phyloP scores from a whole-genome alignment of 306 rosid genomes.

The Bauhinia variegata region DNA sequence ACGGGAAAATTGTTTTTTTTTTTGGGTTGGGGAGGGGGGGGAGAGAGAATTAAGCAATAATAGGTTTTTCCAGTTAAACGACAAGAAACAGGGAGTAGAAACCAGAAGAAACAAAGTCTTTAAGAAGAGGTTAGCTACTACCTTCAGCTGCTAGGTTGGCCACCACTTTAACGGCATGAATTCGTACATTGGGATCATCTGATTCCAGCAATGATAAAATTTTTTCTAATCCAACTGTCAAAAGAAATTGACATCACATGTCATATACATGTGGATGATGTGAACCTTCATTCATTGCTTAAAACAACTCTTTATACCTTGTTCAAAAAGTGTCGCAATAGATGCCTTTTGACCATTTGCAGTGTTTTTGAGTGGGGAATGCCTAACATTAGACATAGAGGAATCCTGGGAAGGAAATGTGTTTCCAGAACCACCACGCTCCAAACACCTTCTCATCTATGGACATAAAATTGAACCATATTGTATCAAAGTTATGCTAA shows the following conservation, averaged over 20 bases:
- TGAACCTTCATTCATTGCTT: slow-evolving; percentile 23
- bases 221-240: slow-evolving; percentile 88
- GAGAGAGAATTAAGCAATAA: no score
- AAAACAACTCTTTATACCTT: slow-evolving; percentile 55
- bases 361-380: slow-evolving; percentile 60
- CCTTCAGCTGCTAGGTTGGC: slow-evolving; percentile 99
- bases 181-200: slow-evolving; percentile 86
- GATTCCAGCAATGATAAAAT: slow-evolving; percentile 91
- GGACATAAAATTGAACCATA: slow-evolving; percentile 31
- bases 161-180: slow-evolving; percentile 98
- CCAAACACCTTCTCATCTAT: slow-evolving; percentile 84
- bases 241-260: slow-evolving; percentile 27
- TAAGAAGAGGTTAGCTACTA: slow-evolving; percentile 36
- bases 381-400: slow-evolving; percentile 65
- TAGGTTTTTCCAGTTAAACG: background rate
- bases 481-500: slow-evolving; percentile 17
- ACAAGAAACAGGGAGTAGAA: slow-evolving; percentile 15
- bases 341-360: slow-evolving; percentile 71
- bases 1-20: no score
- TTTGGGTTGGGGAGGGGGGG: no score
- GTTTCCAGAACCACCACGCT: slow-evolving; percentile 62
- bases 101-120: slow-evolving; percentile 31
- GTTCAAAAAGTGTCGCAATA: slow-evolving; percentile 79
- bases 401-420: slow-evolving; percentile 64
- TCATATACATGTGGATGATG: slow-evolving; percentile 31